phyloP scores from a whole-genome alignment of 768 basidiomycete genomes.

The Leucogyrophana mollusca region DNA sequence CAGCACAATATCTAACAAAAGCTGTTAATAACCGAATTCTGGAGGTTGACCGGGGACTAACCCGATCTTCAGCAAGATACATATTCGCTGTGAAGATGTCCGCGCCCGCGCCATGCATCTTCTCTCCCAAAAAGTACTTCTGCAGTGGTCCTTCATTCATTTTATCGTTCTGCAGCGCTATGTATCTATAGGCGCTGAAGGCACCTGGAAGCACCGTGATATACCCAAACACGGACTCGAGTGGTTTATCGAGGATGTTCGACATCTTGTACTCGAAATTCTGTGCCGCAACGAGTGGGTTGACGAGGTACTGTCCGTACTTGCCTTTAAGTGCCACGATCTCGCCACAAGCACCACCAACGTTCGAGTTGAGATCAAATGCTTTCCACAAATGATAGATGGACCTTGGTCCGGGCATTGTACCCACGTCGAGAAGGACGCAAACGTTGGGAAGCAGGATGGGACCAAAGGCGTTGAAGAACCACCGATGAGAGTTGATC shows the following conservation, averaged over 20 bases:
- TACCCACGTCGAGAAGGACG: conserved; percentile 85
- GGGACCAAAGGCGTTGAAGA: conserved; percentile 87
- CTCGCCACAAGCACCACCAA: conserved; percentile 94
- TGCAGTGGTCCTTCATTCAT: conserved; percentile 85
- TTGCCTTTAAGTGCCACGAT: conserved; percentile 90
- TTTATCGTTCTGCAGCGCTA: conserved; percentile 85
- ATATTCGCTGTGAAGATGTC: conserved; percentile 96
- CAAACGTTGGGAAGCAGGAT: conserved; percentile 90
- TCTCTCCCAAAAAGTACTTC: conserved; percentile 97
- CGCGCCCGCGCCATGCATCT: conserved; percentile 83
- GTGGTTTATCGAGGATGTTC: conserved; percentile 89
- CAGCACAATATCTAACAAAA: conserved; percentile 80
- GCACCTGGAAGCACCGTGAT: conserved; percentile 93
- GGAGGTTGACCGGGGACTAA: conserved; percentile 25
- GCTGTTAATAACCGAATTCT: conserved; percentile 3
- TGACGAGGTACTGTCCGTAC: conserved; percentile 74
- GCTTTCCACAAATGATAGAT: conserved; percentile 96
- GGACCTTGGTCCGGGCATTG: conserved; percentile 81
- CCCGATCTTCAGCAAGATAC: conserved; percentile 91
- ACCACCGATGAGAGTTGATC: conserved; percentile 94
- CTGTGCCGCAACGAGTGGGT: conserved; percentile 87
- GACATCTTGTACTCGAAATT: conserved; percentile 96
- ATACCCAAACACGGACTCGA: conserved; percentile 90
- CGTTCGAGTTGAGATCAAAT: conserved; percentile 89
- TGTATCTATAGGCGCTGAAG: conserved; percentile 89